Evolutionary conservation across 257 asterid species (phyloP), one percentile per base, ranked within the genome.

Genomic region (Solanum bulbocastanum): DNA sequence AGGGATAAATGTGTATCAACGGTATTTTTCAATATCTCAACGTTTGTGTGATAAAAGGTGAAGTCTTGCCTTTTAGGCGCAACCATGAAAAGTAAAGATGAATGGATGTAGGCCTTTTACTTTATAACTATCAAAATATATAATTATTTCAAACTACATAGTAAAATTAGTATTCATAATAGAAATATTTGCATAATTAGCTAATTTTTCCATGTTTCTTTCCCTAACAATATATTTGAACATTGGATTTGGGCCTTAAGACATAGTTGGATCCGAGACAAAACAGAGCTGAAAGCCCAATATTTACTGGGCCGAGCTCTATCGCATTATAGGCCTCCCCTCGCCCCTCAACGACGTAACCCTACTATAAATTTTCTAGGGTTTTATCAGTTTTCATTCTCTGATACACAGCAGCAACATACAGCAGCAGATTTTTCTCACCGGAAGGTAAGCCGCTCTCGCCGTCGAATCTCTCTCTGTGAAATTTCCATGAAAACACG

Each of bases 11-110:
- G 62, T 52, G 10, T 52, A 18, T 52, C 62, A 18, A 52, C n/a
- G n/a, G n/a, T 1, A 52, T 52, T 52, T 52, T 52, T 52, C 8
- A 14, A 0, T 0, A 52, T 52, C 10, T 52, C 62, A 16, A 52
- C 0, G 10, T 52, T 52, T 52, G 1, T 2, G n/a, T 6, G 62
- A 52, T 52, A 52, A 52, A 52, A 52, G 1, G 62, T 18, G 10
- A 52, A 6, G 62, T 52, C n/a, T 52, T 0, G 10, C 62, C 62
- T 18, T 52, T 52, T 18, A 0, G 1, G 62, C 2, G 10, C 62
- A 52, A 18, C 62, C 10, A 52, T 52, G 62, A 1, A 52, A 52
- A 18, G 62, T 52, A 52, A 52, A 52, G 62, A 52, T 18, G 62
- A 52, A 52, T 52, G n/a, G 10, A 52, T 52, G 62, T 18, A 52